Base-by-base conservation (phyloP, 495 filamentous ascomycete genomes). In the Tirmania nivea region DNA sequence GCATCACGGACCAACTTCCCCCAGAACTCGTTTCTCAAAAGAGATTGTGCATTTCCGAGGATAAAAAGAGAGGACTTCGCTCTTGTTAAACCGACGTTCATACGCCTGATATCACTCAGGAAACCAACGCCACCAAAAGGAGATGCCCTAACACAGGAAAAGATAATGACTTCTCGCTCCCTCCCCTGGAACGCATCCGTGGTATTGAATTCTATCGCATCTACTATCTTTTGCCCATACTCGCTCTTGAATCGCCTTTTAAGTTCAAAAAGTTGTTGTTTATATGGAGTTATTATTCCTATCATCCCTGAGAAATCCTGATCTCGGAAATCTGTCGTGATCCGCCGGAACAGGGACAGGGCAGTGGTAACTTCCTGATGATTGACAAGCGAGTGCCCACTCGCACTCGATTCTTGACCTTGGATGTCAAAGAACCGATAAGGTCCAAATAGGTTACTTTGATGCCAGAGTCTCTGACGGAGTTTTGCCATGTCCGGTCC, bases 351-450 rank as follows among this genome's bases (percentile, higher is more conserved):
- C 10, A 97, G 71, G 59, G 78, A 75, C 70, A 96, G 75, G 0
- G 92, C 87, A 49, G 88, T 78, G 49, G 81, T 77, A 51, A 94
- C 67, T 61, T 97, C 90, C 25, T 83, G 83, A 48, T 80, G 68
- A 67, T 97, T 97, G 68, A 94, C 77, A 36, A 97, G 73, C 0
- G 92, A 96, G 60, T 88, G 85, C 59, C 76, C 80, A 4, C 78
- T 71, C 10, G 82, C 81, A 58, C 74, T 77, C 52, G 81, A 76
- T 61, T 95, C 88, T 54, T 84, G 77, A 61, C 90, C 92, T 58
- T 84, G 75, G 7, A 97, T 86, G 61, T 97, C 86, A 66, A 96
- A 96, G 70, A 97, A 97, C n/a, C 87, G 82, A 57, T 94, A 97
- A 0, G 90, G 88, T 1, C 80, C 85, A 49, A 96, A 81, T 3